Percentiles rank a stretch among this genome's conserved stretches.
phyloP scores from a whole-genome alignment of 1,284 basidiomycete genomes.

The Tylopilus sp. region DNA sequence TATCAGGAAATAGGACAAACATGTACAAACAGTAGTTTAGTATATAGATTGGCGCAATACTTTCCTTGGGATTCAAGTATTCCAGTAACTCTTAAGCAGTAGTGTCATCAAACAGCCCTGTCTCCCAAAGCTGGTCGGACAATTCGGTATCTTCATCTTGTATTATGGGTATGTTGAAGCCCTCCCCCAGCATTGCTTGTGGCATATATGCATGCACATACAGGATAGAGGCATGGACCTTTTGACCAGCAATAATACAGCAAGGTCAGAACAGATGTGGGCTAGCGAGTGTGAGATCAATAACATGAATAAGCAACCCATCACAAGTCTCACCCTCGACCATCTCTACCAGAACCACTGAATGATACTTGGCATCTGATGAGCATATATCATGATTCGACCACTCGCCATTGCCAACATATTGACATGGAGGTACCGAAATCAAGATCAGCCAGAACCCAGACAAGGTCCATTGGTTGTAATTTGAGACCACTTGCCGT shows the following conservation, averaged over 20 bases:
- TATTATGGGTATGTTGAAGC: conserved; percentile 35
- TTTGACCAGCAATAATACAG: conserved; percentile 42
- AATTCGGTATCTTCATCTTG: conserved; percentile 17
- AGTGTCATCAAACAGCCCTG: conserved; percentile 34
- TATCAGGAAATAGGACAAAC: too few relatives aligned
- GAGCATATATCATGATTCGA: conserved; percentile 42
- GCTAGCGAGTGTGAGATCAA: conserved; percentile 21
- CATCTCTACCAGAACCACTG: conserved; percentile 17
- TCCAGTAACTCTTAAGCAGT: conserved; percentile 28
- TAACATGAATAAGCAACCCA: neutral
- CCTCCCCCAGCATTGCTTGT: conserved; percentile 37
- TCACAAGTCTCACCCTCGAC: conserved; percentile 22
- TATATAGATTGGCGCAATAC: conserved; percentile 32
- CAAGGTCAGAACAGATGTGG: conserved; percentile 30
- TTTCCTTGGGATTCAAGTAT: conserved; percentile 18
- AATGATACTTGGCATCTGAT: conserved; percentile 38
- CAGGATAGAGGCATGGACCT: conserved; percentile 41
- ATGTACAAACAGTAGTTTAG: too few relatives aligned
- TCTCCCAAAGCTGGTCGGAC: conserved; percentile 33
- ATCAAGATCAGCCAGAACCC: conserved; percentile 39
- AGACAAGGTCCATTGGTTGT: conserved; percentile 34
- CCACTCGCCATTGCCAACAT: conserved; percentile 24
- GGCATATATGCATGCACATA: conserved; percentile 37
- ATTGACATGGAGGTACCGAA: conserved; percentile 31
- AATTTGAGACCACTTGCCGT: conserved; percentile 30